These are phyloP conservation scores for Blastobotrys peoriensis DNA, from an alignment of 805 yeast genomes.

Conservation along the genomic window DNA sequence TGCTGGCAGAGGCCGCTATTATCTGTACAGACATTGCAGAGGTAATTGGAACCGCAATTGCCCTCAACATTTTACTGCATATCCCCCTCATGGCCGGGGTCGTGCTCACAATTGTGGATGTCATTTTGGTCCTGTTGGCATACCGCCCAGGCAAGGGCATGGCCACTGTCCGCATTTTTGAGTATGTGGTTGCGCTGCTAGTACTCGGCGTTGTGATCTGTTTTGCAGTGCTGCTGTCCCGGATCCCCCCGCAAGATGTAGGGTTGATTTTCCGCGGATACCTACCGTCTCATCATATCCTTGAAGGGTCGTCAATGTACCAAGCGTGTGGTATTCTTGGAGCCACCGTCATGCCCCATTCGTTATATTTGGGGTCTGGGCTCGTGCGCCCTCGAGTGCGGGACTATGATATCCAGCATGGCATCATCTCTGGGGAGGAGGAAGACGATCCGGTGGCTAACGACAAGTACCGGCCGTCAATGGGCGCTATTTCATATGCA, in stretches of 20 bases:
- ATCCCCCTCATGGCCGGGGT: constrained; percentile 83
- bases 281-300: constrained; percentile 44
- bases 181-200: constrained; percentile 68
- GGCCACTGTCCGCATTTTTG: constrained; percentile 71
- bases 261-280: constrained; percentile 67
- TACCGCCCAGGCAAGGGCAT: constrained; percentile 83
- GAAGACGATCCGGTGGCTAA: constrained; percentile 35
- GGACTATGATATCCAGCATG: constrained; percentile 67
- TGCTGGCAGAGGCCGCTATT: constrained; percentile 83
- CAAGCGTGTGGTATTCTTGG: constrained; percentile 82
- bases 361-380: constrained; percentile 80
- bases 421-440: constrained; percentile 31
- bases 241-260: constrained; percentile 50
- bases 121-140: constrained; percentile 76
- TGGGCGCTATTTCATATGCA: constrained; percentile 65
- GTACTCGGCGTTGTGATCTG: constrained; percentile 82
- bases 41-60: constrained; percentile 95
- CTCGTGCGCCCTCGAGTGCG: constrained; percentile 79
- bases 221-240: constrained; percentile 69
- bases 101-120: constrained; percentile 77
- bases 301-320: constrained; percentile 63
- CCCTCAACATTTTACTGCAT: constrained; percentile 74
- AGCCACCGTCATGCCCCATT: constrained; percentile 95
- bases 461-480: constrained; percentile 59
- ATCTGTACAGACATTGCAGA: constrained; percentile 96